Evolutionary conservation across 768 basidiomycete genomes (phyloP).

Genomic region (Amanita rubescens): DNA sequence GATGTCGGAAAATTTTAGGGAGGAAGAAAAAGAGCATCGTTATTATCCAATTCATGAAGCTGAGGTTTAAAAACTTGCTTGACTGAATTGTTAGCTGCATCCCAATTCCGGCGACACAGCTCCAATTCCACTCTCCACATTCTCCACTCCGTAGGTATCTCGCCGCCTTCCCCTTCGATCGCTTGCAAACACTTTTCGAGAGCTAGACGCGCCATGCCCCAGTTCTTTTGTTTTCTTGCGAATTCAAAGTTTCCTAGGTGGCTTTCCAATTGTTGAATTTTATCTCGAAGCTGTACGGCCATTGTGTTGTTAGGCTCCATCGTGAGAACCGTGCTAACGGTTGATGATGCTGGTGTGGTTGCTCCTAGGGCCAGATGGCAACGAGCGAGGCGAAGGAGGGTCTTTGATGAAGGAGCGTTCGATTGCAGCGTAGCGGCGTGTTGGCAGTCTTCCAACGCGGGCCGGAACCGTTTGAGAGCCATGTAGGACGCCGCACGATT

Average conservation of each 20-base stretch:
- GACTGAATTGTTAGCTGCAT: conserved; percentile 65
- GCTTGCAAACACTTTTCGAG: conserved; percentile 70
- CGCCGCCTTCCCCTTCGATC: conserved; percentile 69
- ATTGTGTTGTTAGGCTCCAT: conserved; percentile 56
- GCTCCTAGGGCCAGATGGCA: conserved; percentile 80
- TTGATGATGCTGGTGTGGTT: conserved; percentile 57
- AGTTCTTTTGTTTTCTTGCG: conserved; percentile 55
- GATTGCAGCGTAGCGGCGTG: conserved; percentile 61
- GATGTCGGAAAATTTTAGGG: not conserved
- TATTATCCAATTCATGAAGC: not conserved
- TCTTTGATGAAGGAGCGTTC: conserved; percentile 58
- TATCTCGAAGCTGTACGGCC: conserved; percentile 53
- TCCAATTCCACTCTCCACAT: conserved; percentile 75
- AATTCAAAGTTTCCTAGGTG: conserved; percentile 59
- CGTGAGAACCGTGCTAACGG: conserved; percentile 51
- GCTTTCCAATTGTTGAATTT: conserved; percentile 51
- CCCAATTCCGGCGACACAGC: conserved; percentile 62
- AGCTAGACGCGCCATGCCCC: conserved; percentile 73
- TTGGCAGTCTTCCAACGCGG: conserved; percentile 76
- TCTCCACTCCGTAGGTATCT: conserved; percentile 75
- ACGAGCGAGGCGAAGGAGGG: conserved; percentile 72
- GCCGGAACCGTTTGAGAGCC: conserved; percentile 67
- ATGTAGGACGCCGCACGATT: conserved; percentile 87
- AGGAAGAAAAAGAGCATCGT: conserved; percentile 5
- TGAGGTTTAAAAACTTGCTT: conserved; percentile 41